Evolutionary conservation across 2,329 filamentous ascomycete genomes (phyloP), one percentile per base, ranked within the genome.

Genomic region (Diaporthe capsici): DNA sequence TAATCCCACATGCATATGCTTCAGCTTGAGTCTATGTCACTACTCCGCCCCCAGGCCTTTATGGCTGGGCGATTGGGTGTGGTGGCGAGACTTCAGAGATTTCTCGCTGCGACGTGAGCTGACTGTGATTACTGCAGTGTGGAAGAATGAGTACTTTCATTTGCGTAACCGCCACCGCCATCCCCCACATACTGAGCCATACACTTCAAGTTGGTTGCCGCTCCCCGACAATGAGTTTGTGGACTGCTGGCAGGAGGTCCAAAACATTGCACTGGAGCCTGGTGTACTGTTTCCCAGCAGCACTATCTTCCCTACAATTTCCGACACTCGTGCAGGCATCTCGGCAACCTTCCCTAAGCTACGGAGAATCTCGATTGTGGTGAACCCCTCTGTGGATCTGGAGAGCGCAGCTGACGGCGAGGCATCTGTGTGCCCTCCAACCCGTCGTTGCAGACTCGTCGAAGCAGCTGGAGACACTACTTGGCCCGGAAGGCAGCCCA

Each of bases 391-490:
- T n/a, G 28, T 67, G 17, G 20, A 37, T 42, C 57, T 60, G 57
- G 57, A 60, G 4, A 12, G 34, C 22, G 4, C 34, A 5, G 1
- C 42, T 22, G 3, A 4, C 3, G 31, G 10, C 20, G 25, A 65
- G 20, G 9, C 9, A 13, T 5, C 10, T n/a, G 42, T 49, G 61
- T 20, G 28, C 61, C 4, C 42, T 8, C 61, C 61, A 9, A 10
- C 5, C 25, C 42, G 42, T 49, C 61, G 61, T 34, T 65, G 61
- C 61, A 65, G 61, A 8, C 61, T 65, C n/a, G 61, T 65, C 22
- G 4, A 63, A 31, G 37, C 25, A 20, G 1, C 10, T 47, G 60
- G 20, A 28, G 34, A 15, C 10, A 13, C 22, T 25, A 8, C 22
- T 13, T n/a, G 22, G 8, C 20, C 34, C 2, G 17, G 1, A 25